Base-by-base conservation (phyloP, 2,329 filamentous ascomycete genomes). In the Sporothrix brunneoviolacea region DNA sequence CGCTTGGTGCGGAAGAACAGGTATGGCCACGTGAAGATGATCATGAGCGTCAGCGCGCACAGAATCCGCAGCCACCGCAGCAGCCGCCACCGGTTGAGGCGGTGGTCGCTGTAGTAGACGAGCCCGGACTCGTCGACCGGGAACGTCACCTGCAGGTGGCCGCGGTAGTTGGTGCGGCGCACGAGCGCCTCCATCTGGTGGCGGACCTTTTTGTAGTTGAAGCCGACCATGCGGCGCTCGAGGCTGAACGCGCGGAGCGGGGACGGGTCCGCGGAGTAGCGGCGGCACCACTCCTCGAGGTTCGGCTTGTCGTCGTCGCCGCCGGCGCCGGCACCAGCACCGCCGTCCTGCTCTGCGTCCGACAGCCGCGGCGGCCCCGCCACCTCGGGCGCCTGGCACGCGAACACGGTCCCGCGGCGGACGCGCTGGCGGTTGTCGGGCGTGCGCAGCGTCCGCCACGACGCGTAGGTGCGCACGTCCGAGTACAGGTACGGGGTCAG, bases 11-110 rank as follows among this genome's bases (percentile, higher is more conserved):
- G 67, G 61, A 88, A 74, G 66, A 79, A 83, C 12, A 90, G 71
- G 51, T 78, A 76, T 0, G 86, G 86, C 86, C 86, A 90, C 3
- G 77, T 70, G 57, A 90, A 71, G 51, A 90, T 60, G 74, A 85
- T 85, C 12, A 86, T 64, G 53, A 88, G 79, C 0, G 81, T 81
- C 6, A 86, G 63, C 61, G 79, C 81, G 67, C 83, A 87, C 9
- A 87, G 39, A 71, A 79, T 78, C 37, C 75, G 69, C 39, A 88
- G 70, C 81, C 82, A 88, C 7, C 62, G 63, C 1, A 74, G 82
- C 40, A 82, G 68, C 0, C 86, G 79, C 78, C 83, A 86, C 27
- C 71, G 66, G 61, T 88, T 89, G 53, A 80, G 69, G 45, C 68
- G 71, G 57, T 77, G 79, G 4, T 76, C 71, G 48, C 79, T 86